These are phyloP conservation scores for Trichothecium sympodiale DNA, from an alignment of 2,329 filamentous ascomycete genomes.

Conservation along the genomic window DNA sequence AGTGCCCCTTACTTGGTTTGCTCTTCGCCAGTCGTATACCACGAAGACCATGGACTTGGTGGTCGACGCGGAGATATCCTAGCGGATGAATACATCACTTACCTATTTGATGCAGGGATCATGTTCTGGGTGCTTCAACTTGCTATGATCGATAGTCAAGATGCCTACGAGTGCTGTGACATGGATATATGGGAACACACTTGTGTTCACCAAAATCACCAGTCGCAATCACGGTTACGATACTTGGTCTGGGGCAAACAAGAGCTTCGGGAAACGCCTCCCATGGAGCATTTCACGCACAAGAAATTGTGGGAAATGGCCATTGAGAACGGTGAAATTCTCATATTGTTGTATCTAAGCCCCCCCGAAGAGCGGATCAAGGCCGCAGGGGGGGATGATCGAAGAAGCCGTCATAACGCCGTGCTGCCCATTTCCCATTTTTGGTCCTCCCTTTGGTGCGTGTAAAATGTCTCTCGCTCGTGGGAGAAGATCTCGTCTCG, in stretches of 20 bases:
- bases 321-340: conserved; percentile 47
- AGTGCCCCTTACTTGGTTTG: conserved; percentile 37
- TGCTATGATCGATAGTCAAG: not conserved
- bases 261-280: conserved; percentile 61
- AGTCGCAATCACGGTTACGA: too few relatives aligned
- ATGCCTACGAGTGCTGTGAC: not conserved
- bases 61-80: conserved; percentile 83
- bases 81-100: conserved; percentile 37
- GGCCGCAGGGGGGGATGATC: conserved; percentile 22
- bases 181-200: not conserved
- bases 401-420: conserved; percentile 1
- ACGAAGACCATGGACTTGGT: conserved; percentile 61
- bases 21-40: conserved; percentile 93
- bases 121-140: not conserved
- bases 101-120: not conserved
- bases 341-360: conserved; percentile 20
- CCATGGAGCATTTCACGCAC: conserved; percentile 62
- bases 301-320: conserved; percentile 52
- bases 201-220: not conserved
- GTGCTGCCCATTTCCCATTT: conserved; percentile 21
- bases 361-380: conserved; percentile 12
- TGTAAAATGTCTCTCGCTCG: conserved; percentile 2
- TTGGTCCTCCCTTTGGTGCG: not conserved
- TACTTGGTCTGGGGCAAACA: not conserved
- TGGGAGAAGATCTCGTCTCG: conserved; percentile 5